phyloP scores from a whole-genome alignment of 768 basidiomycete genomes.

The Atractiella rhizophila region DNA sequence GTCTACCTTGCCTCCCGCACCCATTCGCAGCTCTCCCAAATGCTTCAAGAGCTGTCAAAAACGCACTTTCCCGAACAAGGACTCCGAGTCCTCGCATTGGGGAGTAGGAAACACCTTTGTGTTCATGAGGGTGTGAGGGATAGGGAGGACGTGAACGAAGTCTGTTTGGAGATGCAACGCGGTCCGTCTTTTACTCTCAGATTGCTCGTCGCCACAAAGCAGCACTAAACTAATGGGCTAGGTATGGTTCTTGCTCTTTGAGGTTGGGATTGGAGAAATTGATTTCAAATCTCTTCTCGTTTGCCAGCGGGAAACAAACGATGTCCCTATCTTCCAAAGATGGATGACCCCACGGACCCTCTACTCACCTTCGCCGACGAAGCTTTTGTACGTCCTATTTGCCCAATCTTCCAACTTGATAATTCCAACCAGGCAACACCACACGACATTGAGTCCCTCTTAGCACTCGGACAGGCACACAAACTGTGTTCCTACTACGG shows the following conservation, averaged over 20 bases:
- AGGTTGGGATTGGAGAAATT: no score
- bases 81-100: conserved; percentile 53
- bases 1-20: conserved; percentile 87
- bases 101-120: conserved; percentile 72
- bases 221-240: no score
- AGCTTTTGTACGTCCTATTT: background rate
- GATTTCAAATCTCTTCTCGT: no score
- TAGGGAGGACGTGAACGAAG: conserved; percentile 16
- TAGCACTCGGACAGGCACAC: conserved; percentile 37
- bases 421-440: conserved; percentile 22
- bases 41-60: conserved; percentile 56
- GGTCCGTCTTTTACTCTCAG: no score
- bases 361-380: background rate
- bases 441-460: conserved; percentile 70
- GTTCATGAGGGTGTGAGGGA: conserved; percentile 56
- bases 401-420: background rate
- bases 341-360: conserved; percentile 1
- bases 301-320: no score
- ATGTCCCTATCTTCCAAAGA: no score
- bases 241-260: no score
- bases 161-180: conserved; percentile 14
- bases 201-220: no score
- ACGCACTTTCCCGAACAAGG: conserved; percentile 32
- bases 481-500: conserved; percentile 82
- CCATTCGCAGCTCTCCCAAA: conserved; percentile 79